These are phyloP conservation scores for Nakataea oryzae DNA, from an alignment of 2,329 filamentous ascomycete species.

Conservation along the genomic window DNA sequence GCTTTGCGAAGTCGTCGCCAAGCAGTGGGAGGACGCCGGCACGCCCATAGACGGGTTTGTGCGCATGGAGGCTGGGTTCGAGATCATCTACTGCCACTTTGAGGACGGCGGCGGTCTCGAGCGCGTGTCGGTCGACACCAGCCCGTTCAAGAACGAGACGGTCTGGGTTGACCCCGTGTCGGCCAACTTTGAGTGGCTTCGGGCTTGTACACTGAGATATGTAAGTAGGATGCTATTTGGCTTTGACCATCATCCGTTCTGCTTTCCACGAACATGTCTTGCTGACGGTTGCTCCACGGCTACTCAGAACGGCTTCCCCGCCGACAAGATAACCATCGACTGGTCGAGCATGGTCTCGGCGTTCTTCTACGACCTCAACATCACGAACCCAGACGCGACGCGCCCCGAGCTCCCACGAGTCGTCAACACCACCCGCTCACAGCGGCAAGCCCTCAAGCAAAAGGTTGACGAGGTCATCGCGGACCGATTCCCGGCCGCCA, in stretches of 20 bases:
- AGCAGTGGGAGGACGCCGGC: conserved; percentile 27
- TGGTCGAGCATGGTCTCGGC: conserved; percentile 41
- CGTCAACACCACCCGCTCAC: conserved; percentile 7
- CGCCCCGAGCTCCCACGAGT: conserved; percentile 16
- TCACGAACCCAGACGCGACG: conserved; percentile 27
- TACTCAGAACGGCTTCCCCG: conserved; percentile 32
- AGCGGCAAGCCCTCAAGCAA: conserved; percentile 19
- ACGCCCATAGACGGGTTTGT: conserved; percentile 50
- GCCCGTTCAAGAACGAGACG: conserved; percentile 9
- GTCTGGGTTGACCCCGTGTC: conserved; percentile 8
- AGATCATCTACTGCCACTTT: conserved; percentile 60
- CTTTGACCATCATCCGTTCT: not conserved
- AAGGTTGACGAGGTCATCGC: conserved; percentile 13
- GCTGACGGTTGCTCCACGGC: not conserved
- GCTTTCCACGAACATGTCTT: not conserved
- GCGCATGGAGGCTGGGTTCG: conserved; percentile 60
- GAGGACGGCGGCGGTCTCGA: conserved; percentile 23
- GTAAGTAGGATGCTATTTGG: not conserved
- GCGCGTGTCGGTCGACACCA: conserved; percentile 17
- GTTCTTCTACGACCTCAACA: conserved; percentile 38
- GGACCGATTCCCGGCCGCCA: conserved; percentile 15
- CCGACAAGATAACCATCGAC: conserved; percentile 29
- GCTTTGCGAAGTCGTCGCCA: conserved; percentile 42
- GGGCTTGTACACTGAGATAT: conserved; percentile 27
- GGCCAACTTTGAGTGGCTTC: conserved; percentile 20